A percentile compares a stretch with the other conserved stretches of the same genome.
These are phyloP conservation scores for Erysimum pusillum DNA, from an alignment of 441 rosid species.

Conservation along the genomic window DNA sequence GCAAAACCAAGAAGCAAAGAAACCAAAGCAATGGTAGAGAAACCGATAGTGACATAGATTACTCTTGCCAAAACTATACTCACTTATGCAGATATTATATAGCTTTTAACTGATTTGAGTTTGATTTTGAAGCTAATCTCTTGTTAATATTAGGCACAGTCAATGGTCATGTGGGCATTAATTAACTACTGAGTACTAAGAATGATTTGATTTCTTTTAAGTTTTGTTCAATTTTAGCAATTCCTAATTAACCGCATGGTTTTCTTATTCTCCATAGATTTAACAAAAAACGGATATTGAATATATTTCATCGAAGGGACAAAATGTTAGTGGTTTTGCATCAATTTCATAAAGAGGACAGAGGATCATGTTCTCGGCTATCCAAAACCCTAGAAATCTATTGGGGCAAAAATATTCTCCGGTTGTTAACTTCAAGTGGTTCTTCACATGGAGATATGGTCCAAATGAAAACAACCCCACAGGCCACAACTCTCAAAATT, in stretches of 20 bases:
- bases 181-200: not conserved
- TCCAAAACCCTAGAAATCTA: slow-evolving; percentile 40
- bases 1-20: slow-evolving; percentile 71
- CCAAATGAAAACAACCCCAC: slow-evolving; percentile 46
- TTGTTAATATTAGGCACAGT: not conserved
- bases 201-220: not conserved
- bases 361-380: slow-evolving; percentile 44
- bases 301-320: slow-evolving; percentile 32
- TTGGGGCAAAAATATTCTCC: slow-evolving; percentile 42
- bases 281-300: not conserved
- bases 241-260: not conserved
- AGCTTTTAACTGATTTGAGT: slow-evolving; percentile 8
- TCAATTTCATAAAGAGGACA: slow-evolving; percentile 38
- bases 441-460: slow-evolving; percentile 56
- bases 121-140: slow-evolving; percentile 3
- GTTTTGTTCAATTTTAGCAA: not conserved
- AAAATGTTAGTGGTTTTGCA: slow-evolving; percentile 36
- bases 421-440: slow-evolving; percentile 30
- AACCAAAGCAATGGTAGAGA: slow-evolving; percentile 51
- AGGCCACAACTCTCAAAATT: slow-evolving; percentile 35
- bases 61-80: slow-evolving; percentile 55
- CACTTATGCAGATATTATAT: not conserved
- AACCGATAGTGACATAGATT: slow-evolving; percentile 52
- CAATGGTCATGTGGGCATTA: slow-evolving; percentile 22
- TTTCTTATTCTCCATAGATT: slow-evolving; percentile 1